Conservation (phyloP, 2,329 filamentous ascomycete genomes). For the Myriosclerotinia duriaeana region DNA sequence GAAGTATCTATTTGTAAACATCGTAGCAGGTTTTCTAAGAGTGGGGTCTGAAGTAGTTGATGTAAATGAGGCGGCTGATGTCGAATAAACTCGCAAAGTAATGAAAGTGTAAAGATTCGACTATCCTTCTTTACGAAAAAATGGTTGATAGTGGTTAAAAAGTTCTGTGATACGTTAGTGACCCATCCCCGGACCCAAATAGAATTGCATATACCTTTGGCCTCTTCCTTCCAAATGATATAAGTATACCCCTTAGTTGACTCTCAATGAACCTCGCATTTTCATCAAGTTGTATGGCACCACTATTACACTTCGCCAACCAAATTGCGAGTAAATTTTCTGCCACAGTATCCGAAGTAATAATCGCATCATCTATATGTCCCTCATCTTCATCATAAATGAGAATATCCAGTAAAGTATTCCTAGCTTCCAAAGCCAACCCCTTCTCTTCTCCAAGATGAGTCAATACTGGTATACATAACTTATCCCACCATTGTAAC, state of each 20-base stretch:
- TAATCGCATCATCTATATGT: constrained; percentile 47
- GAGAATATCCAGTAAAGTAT: constrained; percentile 64
- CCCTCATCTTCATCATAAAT: constrained; percentile 60
- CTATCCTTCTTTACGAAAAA: constrained; percentile 64
- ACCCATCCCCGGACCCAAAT: constrained; percentile 20
- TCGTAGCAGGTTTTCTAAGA: constrained; percentile 69
- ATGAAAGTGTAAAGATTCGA: constrained; percentile 62
- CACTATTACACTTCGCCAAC: constrained; percentile 49
- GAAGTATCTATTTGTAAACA: constrained; percentile 78
- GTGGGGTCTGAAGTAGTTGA: constrained; percentile 65
- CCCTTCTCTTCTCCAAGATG: constrained; percentile 61
- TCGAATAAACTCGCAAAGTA: constrained; percentile 72
- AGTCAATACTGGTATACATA: constrained; percentile 57
- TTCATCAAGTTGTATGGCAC: constrained; percentile 45
- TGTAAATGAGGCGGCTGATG: constrained; percentile 78
- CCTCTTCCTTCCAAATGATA: constrained; percentile 59
- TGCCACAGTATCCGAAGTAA: constrained; percentile 52
- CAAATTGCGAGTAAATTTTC: constrained; percentile 57
- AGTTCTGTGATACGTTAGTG: constrained; percentile 50
- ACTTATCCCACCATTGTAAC: constrained; percentile 69
- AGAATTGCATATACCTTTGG: constrained; percentile 53
- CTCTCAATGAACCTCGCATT: constrained; percentile 48
- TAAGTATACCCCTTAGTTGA: constrained; percentile 48
- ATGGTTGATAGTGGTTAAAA: constrained; percentile 64
- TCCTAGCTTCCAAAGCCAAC: constrained; percentile 62